Conservation (phyloP, 306 rosid genomes). For the Trifolium repens region DNA sequence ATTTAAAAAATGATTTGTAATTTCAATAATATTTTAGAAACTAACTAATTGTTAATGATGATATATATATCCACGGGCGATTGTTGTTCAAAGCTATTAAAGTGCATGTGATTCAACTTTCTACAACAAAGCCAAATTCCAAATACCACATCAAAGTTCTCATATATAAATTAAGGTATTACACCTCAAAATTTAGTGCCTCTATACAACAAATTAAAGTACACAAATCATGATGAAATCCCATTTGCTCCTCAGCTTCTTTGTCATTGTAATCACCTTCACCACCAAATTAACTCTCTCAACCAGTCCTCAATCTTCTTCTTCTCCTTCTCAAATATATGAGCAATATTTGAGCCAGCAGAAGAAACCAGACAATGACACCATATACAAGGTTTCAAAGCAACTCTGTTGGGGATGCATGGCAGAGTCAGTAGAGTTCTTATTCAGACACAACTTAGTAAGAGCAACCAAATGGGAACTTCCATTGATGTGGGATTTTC, state of each 20-base stretch:
- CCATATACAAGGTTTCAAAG: slow-evolving; percentile 67
- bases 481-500: slow-evolving; percentile 68
- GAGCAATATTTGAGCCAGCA: slow-evolving; percentile 30
- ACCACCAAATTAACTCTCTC: slow-evolving; percentile 20
- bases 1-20: too few relatives aligned
- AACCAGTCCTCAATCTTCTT: slow-evolving; percentile 26
- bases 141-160: background rate
- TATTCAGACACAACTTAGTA: slow-evolving; percentile 70
- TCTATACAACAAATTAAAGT: slow-evolving; percentile 10
- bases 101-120: background rate
- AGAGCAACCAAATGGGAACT: slow-evolving; percentile 73
- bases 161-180: slow-evolving; percentile 37
- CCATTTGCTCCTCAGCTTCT: slow-evolving; percentile 34
- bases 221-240: slow-evolving; percentile 56
- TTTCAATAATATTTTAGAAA: too few relatives aligned
- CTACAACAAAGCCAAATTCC: background rate
- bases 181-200: slow-evolving; percentile 37
- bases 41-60: background rate
- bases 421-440: slow-evolving; percentile 67
- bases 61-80: background rate
- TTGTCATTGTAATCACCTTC: slow-evolving; percentile 35
- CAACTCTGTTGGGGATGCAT: slow-evolving; percentile 88
- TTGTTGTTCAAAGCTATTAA: background rate
- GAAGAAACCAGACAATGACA: slow-evolving; percentile 58
- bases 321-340: background rate